phyloP scores from a whole-genome alignment of 1,284 basidiomycete genomes.

The Cryptococcus jaspeensis region DNA sequence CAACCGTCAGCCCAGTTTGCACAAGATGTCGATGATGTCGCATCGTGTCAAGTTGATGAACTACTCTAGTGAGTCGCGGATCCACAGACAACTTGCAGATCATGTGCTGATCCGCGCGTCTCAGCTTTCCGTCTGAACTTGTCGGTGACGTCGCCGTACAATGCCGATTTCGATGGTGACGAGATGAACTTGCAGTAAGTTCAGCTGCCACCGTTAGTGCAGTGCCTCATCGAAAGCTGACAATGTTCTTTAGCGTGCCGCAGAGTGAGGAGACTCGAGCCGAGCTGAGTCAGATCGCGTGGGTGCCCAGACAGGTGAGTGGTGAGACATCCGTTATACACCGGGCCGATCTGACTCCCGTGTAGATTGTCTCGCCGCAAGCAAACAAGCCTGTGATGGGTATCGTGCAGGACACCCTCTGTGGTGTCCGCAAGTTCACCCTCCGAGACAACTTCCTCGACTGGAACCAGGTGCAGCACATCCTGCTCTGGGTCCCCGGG shows the following conservation, averaged over 20 bases:
- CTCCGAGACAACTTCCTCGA: constrained; percentile 91
- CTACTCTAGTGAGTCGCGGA: constrained; percentile 78
- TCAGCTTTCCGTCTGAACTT: constrained; percentile 95
- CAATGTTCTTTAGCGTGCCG: constrained; percentile 64
- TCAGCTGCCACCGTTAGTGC: not conserved
- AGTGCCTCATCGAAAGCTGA: not conserved
- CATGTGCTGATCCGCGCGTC: constrained; percentile 43
- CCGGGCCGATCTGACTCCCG: no score
- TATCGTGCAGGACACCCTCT: constrained; percentile 98
- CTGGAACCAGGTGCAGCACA: constrained; percentile 93
- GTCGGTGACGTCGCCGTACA: constrained; percentile 71
- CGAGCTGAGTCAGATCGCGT: constrained; percentile 95
- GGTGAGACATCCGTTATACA: not conserved
- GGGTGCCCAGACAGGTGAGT: constrained; percentile 89
- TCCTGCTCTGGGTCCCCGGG: constrained; percentile 93
- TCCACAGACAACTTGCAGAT: not conserved
- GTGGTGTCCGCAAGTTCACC: constrained; percentile 96
- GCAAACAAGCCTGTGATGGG: constrained; percentile 99
- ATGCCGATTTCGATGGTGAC: constrained; percentile 98
- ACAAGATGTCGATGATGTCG: constrained; percentile 99
- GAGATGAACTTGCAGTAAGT: constrained; percentile 99
- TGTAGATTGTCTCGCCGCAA: constrained; percentile 95
- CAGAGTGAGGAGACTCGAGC: constrained; percentile 99
- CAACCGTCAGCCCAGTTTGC: constrained; percentile 96
- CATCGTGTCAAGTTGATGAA: constrained; percentile 97